phyloP scores from a whole-genome alignment of 1,139 yeast species.

The Scheffersomyces quercinus region DNA sequence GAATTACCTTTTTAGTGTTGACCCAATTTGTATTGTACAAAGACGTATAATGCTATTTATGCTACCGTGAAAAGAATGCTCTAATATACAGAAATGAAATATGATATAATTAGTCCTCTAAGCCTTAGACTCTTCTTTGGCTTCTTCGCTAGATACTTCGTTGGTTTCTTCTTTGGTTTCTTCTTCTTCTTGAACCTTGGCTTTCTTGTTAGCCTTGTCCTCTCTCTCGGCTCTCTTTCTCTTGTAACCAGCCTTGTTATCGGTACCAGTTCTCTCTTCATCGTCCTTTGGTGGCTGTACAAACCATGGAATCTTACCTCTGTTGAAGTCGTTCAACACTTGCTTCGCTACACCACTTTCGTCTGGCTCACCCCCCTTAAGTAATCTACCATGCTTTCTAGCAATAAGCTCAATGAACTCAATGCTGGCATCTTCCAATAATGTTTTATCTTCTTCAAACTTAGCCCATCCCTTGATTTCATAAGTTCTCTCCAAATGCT shows the following conservation, averaged over 20 bases:
- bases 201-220: conserved; percentile 25
- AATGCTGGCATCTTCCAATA: conserved; percentile 56
- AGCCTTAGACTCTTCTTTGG: conserved; percentile 10
- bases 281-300: conserved; percentile 86
- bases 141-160: conserved; percentile 19
- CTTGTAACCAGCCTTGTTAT: conserved; percentile 54
- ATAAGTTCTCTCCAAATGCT: conserved; percentile 93
- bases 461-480: conserved; percentile 88
- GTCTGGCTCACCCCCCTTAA: conserved; percentile 98
- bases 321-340: conserved; percentile 88
- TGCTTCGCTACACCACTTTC: conserved; percentile 91
- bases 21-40: too few species aligned
- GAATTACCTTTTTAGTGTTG: too few species aligned
- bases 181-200: conserved; percentile 20
- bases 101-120: not conserved
- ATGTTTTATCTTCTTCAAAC: conserved; percentile 40
- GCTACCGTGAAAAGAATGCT: conserved; percentile 1
- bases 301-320: conserved; percentile 99
- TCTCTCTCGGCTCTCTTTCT: conserved; percentile 52
- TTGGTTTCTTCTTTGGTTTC: conserved; percentile 25
- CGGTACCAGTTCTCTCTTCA: conserved; percentile 53
- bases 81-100: conserved; percentile 1
- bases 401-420: conserved; percentile 91
- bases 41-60: not conserved
- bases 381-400: conserved; percentile 84